Evolutionary conservation across 192 early-diverging fungal species (phyloP).

Genomic region (Umbelopsis sp.): DNA sequence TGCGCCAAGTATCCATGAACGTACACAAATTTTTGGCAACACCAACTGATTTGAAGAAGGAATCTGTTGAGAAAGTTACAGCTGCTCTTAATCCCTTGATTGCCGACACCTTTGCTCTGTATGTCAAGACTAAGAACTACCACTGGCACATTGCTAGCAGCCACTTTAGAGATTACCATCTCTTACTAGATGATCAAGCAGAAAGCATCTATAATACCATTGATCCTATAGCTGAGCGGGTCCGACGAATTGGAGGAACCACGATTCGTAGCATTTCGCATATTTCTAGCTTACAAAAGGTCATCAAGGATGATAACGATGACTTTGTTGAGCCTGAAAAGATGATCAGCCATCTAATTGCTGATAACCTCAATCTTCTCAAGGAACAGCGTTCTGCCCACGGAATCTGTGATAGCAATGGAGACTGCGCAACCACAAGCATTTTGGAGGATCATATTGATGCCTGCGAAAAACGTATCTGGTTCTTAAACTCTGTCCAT

Average conservation of each 20-base stretch:
- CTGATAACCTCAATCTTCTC: constrained; percentile 16
- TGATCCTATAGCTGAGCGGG: constrained; percentile 19
- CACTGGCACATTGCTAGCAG: constrained; percentile 21
- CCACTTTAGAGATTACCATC: constrained; percentile 21
- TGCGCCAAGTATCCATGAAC: constrained; percentile 6
- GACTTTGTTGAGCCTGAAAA: constrained; percentile 18
- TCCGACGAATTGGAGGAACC: constrained; percentile 20
- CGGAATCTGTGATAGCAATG: neutral
- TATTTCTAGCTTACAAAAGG: constrained; percentile 12
- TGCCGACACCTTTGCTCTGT: constrained; percentile 16
- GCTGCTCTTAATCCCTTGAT: constrained; percentile 7
- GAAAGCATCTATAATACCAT: neutral
- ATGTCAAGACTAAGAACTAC: constrained; percentile 20
- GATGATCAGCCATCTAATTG: constrained; percentile 15
- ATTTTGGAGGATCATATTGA: constrained; percentile 21
- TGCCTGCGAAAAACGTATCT: constrained; percentile 9
- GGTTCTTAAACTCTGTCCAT: constrained; percentile 21
- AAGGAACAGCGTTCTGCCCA: constrained; percentile 14
- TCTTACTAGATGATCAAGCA: constrained; percentile 12
- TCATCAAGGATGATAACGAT: constrained; percentile 20
- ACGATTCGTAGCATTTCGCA: constrained; percentile 19
- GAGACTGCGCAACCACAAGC: constrained; percentile 6
- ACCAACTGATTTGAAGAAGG: constrained; percentile 9
- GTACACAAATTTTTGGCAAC: constrained; percentile 10
- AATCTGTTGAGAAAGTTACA: neutral